Evolutionary conservation across 768 basidiomycete species (phyloP), one percentile per base, ranked within the genome.

Genomic region (Mycena galericulata): DNA sequence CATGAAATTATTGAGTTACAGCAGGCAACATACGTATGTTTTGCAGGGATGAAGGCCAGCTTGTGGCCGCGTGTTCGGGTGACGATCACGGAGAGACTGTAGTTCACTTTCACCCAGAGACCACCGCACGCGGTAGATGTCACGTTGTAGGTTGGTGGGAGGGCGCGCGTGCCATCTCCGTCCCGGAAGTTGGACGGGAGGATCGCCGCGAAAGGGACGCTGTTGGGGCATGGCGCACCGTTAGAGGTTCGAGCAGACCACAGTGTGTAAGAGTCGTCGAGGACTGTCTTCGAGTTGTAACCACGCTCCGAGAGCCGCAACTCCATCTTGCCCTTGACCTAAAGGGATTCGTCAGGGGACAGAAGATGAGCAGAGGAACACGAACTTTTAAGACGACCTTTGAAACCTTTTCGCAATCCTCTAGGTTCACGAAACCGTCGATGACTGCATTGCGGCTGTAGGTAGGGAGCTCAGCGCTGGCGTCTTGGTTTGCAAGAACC

Each of bases 101-200:
- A 67, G 8, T 2, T 5, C 2, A 40, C 38, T 43, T 60, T 60
- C 8, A 82, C 78, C 47, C 68, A 79, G 10, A 87, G 71, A 12
- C 82, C 79, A 1, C 82, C 80, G 1, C 79, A 65, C 32, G 77
- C 78, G 11, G 78, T 71, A 38, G 76, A 75, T 20, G 78, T 67
- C 7, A 74, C 70, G 34, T 79, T 70, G 65, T 81, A 88, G 0
- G 84, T 82, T 1, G 90, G 88, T 1, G 90, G 90, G 8, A 90
- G 76, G 29, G 82, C 76, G 27, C 72, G 65, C 5, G 71, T 58
- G 20, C 75, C 73, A 32, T 72, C 73, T 9, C 74, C 76, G 45
- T 85, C 79, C 30, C 74, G 67, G 70, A 85, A 91, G 2, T 79
- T 82, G 4, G 81, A 64, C 2, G 89, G 89, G 22, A 92, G 78